Percentiles rank a stretch among this genome's conserved stretches.
These are phyloP conservation scores for Thalassiosira profunda DNA, from an alignment of 108 stramenopile species.

Conservation along the genomic window DNA sequence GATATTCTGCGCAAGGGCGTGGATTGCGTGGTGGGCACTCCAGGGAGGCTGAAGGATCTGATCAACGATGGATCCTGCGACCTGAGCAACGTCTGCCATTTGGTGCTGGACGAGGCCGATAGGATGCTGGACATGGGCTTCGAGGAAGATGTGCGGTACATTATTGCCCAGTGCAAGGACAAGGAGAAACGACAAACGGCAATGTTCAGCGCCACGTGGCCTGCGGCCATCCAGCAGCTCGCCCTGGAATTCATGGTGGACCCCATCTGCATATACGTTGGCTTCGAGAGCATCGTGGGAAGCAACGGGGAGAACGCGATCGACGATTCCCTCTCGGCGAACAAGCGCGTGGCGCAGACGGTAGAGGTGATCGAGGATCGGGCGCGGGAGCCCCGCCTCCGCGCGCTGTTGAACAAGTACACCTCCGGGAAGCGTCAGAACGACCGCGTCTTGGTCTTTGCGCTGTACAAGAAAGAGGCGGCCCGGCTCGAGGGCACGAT, in stretches of 20 bases:
- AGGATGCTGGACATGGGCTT: slow-evolving; percentile 71
- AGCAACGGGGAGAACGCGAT: slow-evolving; percentile 72
- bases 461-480: slow-evolving; percentile 98
- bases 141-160: slow-evolving; percentile 81
- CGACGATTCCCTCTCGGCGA: slow-evolving; percentile 94
- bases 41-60: slow-evolving; percentile 96
- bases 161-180: slow-evolving; percentile 68
- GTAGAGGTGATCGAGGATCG: slow-evolving; percentile 96
- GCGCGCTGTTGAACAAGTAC: slow-evolving; percentile 76
- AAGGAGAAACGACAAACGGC: slow-evolving; percentile 89
- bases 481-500: slow-evolving; percentile 89
- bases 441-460: slow-evolving; percentile 94
- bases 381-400: slow-evolving; percentile 83
- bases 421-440: slow-evolving; percentile 58
- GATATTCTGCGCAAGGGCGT: slow-evolving; percentile 71
- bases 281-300: slow-evolving; percentile 83
- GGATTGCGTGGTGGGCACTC: slow-evolving; percentile 97
- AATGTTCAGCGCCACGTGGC: slow-evolving; percentile 99
- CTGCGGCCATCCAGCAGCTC: slow-evolving; percentile 91
- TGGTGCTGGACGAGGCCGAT: slow-evolving; percentile 99
- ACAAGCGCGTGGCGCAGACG: slow-evolving; percentile 93
- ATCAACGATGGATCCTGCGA: slow-evolving; percentile 88
- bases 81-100: slow-evolving; percentile 73
- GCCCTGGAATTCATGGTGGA: slow-evolving; percentile 90
- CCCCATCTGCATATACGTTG: slow-evolving; percentile 89